phyloP scores from a whole-genome alignment of 2,329 filamentous ascomycete genomes.

The Chrysoporthe cubensis region DNA sequence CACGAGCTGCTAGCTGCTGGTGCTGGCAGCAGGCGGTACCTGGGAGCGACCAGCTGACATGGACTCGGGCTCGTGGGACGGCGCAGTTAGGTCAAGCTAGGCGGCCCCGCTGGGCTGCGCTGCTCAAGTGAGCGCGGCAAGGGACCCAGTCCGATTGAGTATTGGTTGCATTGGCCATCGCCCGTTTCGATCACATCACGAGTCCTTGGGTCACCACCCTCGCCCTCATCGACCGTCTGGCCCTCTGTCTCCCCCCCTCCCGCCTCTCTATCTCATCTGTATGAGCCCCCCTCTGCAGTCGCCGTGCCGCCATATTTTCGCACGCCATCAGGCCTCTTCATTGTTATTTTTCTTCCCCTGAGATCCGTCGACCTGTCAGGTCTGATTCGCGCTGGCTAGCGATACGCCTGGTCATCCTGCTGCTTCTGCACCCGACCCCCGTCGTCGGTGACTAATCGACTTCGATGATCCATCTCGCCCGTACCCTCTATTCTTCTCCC shows the following conservation, averaged over 20 bases:
- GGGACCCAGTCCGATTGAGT: not conserved
- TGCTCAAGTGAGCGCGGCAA: constrained; percentile 4
- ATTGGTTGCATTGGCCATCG: not conserved
- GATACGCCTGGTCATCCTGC: not conserved
- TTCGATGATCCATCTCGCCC: constrained; percentile 5
- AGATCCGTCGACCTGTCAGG: not conserved
- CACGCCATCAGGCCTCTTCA: not conserved
- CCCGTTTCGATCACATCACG: constrained; percentile 14
- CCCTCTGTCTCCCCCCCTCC: not conserved
- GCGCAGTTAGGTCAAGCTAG: constrained; percentile 8
- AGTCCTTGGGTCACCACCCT: constrained; percentile 12
- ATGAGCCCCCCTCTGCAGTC: no score
- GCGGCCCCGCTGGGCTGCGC: not conserved
- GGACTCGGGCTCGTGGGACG: not conserved
- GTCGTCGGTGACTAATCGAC: constrained; percentile 7
- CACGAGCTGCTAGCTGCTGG: not conserved
- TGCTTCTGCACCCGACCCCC: not conserved
- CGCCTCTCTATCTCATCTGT: no score
- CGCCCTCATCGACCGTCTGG: not conserved
- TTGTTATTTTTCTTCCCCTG: not conserved
- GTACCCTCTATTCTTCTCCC: not conserved
- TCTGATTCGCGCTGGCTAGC: not conserved
- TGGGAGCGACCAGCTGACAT: constrained; percentile 7
- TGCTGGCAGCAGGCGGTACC: not conserved
- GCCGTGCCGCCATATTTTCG: not conserved